These are phyloP conservation scores for Wickerhamomyces chambardii DNA, from an alignment of 805 yeast genomes.

Conservation along the genomic window DNA sequence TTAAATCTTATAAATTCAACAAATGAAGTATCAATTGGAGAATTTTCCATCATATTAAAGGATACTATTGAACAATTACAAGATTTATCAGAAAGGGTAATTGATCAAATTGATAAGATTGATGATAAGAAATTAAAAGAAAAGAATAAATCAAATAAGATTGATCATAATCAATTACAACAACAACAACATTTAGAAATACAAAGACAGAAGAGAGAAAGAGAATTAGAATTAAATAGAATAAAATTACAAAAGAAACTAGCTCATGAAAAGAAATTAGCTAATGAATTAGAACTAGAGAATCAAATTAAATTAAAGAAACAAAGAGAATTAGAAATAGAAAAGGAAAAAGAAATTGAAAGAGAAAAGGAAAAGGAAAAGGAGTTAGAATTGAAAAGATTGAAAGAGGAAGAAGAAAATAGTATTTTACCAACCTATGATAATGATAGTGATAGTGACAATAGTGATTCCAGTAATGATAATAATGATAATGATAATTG, in stretches of 20 bases:
- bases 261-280: too few relatives aligned
- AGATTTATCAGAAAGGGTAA: constrained; percentile 8
- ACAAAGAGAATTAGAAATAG: constrained; percentile 2
- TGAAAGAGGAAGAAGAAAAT: constrained; percentile 8
- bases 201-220: constrained; percentile 6
- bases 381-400: constrained; percentile 4
- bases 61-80: constrained; percentile 9
- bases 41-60: constrained; percentile 10
- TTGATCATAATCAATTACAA: too few relatives aligned
- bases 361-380: constrained; percentile 8
- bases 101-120: constrained; percentile 1
- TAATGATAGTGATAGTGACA: neutral
- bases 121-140: constrained; percentile 7
- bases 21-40: constrained; percentile 5
- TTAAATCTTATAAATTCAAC: too few relatives aligned
- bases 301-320: too few relatives aligned
- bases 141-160: too few relatives aligned
- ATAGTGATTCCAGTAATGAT: constrained; percentile 7
- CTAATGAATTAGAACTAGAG: too few relatives aligned
- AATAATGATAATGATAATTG: constrained; percentile 4
- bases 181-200: too few relatives aligned
- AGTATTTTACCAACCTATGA: constrained; percentile 12
- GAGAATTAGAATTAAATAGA: too few relatives aligned
- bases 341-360: constrained; percentile 4
- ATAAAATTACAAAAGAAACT: too few relatives aligned